A percentile compares a stretch with the other conserved stretches of the same genome.
phyloP scores from a whole-genome alignment of 345 rosid species.

The Populus ilicifolia region DNA sequence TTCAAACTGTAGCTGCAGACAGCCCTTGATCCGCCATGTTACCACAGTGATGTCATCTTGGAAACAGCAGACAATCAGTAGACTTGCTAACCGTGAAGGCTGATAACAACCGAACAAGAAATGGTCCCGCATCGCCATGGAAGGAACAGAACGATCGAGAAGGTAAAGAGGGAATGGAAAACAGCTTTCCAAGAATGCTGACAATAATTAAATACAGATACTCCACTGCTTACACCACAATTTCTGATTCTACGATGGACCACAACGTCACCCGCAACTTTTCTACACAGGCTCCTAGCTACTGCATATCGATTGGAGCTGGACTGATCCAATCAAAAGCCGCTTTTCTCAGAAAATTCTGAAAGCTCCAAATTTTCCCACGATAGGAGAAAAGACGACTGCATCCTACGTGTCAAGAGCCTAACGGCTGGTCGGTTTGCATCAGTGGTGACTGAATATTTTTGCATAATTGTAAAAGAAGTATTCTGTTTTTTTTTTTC shows the following conservation, averaged over 20 bases:
- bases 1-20: background rate
- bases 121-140: background rate
- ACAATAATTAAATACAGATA: background rate
- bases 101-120: background rate
- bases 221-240: background rate
- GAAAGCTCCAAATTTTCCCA: background rate
- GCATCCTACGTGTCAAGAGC: background rate
- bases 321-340: background rate
- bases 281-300: background rate
- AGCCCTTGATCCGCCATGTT: background rate
- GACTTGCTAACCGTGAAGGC: background rate
- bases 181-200: background rate
- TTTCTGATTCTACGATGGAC: background rate
- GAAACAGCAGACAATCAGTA: background rate
- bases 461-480: background rate
- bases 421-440: background rate
- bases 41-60: background rate
- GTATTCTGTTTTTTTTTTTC: background rate
- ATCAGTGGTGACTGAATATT: background rate
- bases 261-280: background rate
- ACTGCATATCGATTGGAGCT: background rate
- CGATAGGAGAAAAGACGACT: background rate
- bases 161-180: background rate
- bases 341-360: background rate
- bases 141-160: background rate